Conservation (phyloP, 371 early-diverging fungal genomes). For the Syncephalastrum racemosum region DNA sequence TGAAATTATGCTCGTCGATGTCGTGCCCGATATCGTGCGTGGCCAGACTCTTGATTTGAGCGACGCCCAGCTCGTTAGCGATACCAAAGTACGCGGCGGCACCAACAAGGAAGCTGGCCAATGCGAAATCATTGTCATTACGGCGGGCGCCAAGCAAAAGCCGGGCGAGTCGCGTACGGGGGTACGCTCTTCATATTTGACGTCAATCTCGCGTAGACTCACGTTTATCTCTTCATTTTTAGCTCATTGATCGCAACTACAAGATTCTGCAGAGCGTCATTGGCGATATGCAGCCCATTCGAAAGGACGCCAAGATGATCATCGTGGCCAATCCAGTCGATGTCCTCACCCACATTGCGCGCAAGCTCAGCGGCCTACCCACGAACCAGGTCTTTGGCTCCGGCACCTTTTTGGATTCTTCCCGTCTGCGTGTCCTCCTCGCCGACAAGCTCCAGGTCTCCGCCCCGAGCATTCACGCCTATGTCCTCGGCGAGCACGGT, state of each 20-base stretch:
- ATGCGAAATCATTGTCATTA: conserved; percentile 81
- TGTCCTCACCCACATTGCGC: conserved; percentile 80
- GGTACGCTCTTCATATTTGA: conserved; percentile 12
- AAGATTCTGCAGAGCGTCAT: conserved; percentile 72
- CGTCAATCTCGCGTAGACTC: not conserved
- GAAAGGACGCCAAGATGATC: conserved; percentile 66
- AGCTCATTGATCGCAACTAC: conserved; percentile 81
- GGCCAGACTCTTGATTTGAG: conserved; percentile 81
- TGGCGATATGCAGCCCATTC: conserved; percentile 74
- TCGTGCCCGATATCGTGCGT: conserved; percentile 55
- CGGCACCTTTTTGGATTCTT: conserved; percentile 83
- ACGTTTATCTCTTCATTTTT: not conserved
- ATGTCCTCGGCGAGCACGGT: conserved; percentile 88
- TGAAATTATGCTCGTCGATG: conserved; percentile 76
- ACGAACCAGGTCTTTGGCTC: conserved; percentile 81
- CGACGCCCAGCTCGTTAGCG: conserved; percentile 72
- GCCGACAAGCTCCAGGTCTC: conserved; percentile 61
- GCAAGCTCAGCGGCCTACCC: conserved; percentile 77
- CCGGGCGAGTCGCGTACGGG: conserved; percentile 74
- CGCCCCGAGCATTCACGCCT: conserved; percentile 75
- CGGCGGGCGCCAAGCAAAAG: conserved; percentile 87
- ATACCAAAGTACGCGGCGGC: conserved; percentile 60
- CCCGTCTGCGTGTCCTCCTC: conserved; percentile 70
- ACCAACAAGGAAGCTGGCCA: conserved; percentile 76
- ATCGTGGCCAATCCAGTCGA: conserved; percentile 87